Evolutionary conservation across 2,329 filamentous ascomycete genomes (phyloP).

Genomic region (Knufia fluminis): DNA sequence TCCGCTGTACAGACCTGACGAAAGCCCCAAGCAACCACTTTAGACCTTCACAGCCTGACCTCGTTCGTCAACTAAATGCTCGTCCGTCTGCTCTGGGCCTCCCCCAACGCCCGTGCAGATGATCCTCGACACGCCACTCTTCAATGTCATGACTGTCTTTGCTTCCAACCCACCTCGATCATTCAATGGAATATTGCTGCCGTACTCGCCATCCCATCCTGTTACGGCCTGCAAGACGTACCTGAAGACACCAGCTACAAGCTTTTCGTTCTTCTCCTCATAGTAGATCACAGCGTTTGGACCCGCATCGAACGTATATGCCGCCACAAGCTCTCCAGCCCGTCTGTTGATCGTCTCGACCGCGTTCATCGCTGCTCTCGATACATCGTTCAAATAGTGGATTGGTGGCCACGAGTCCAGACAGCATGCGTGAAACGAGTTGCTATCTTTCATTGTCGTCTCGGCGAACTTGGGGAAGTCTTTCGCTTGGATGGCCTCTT

Average conservation of each 20-base stretch:
- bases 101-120: constrained; percentile 89
- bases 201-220: constrained; percentile 50
- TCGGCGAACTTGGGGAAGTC: constrained; percentile 83
- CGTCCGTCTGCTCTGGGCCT: constrained; percentile 70
- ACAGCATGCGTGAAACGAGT: constrained; percentile 92
- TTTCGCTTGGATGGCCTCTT: constrained; percentile 63
- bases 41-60: constrained; percentile 37
- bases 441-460: constrained; percentile 93
- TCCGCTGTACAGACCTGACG: too few relatives aligned
- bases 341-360: constrained; percentile 81
- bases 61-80: constrained; percentile 63
- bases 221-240: constrained; percentile 50
- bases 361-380: constrained; percentile 72
- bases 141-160: constrained; percentile 47
- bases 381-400: constrained; percentile 96
- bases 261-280: constrained; percentile 63
- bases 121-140: constrained; percentile 73
- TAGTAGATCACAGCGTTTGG: constrained; percentile 98
- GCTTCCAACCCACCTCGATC: constrained; percentile 54
- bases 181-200: constrained; percentile 40
- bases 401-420: constrained; percentile 94
- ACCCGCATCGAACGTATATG: constrained; percentile 95
- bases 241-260: constrained; percentile 72
- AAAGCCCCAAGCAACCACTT: neutral
- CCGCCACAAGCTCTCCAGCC: constrained; percentile 70